Evolutionary conservation across 2,329 filamentous ascomycete genomes (phyloP).

Genomic region (Fusarium sp.): DNA sequence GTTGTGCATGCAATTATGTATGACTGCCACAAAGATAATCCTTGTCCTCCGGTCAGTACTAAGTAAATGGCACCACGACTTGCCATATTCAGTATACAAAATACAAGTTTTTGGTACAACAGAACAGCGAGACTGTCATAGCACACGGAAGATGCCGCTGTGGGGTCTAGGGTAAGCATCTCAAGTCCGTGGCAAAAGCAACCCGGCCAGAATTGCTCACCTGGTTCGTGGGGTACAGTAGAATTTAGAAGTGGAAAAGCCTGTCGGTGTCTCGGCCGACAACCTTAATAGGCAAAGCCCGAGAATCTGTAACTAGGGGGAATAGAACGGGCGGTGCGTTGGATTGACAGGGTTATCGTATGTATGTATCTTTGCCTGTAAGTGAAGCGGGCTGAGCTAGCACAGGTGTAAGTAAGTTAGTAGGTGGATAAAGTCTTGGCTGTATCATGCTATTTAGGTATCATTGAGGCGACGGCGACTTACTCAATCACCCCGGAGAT

Average conservation of each 20-base stretch:
- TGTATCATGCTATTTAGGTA: neutral
- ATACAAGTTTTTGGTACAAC: neutral
- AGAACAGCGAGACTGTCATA: neutral
- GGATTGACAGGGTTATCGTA: neutral
- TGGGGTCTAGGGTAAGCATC: constrained; percentile 7
- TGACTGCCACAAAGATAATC: neutral
- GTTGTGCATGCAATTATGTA: neutral
- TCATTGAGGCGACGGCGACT: neutral
- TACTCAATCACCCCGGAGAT: neutral
- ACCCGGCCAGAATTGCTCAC: neutral
- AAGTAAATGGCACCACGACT: neutral
- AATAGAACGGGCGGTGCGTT: neutral
- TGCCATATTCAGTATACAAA: constrained; percentile 1
- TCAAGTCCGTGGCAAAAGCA: neutral
- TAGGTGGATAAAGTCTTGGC: neutral
- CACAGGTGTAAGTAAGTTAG: neutral
- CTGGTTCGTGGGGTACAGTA: constrained; percentile 25
- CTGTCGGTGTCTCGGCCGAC: neutral
- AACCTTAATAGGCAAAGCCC: constrained; percentile 1
- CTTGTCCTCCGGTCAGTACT: neutral
- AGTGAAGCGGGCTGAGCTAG: neutral
- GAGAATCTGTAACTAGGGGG: neutral
- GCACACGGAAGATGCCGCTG: neutral
- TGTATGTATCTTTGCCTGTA: neutral
- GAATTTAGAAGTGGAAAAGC: neutral